Percentiles rank a stretch among this genome's conserved stretches.
These are phyloP conservation scores for Puccinia hordei DNA, from an alignment of 1,284 basidiomycete species.

Conservation along the genomic window DNA sequence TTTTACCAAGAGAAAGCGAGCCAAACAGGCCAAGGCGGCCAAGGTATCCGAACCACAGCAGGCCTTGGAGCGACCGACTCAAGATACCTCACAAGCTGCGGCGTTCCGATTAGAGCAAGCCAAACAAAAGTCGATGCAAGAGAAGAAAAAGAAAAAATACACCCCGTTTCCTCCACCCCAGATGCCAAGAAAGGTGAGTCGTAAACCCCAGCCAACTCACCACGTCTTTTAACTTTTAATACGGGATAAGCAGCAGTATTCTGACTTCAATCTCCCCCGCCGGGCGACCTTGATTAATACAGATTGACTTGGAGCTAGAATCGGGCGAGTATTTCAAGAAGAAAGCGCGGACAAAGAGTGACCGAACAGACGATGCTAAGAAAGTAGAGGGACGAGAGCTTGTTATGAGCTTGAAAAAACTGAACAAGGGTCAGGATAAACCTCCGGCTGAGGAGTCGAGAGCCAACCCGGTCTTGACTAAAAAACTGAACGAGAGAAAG, in stretches of 20 bases:
- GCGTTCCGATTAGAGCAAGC: slow-evolving; percentile 34
- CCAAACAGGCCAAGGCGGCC: slow-evolving; percentile 80
- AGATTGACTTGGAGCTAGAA: slow-evolving; percentile 91
- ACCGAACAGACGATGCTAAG: background rate
- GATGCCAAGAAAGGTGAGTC: slow-evolving; percentile 77
- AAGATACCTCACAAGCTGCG: slow-evolving; percentile 50
- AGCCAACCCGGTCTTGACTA: slow-evolving; percentile 4
- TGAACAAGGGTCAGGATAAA: background rate
- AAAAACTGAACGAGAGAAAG: slow-evolving; percentile 21
- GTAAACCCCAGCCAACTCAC: background rate
- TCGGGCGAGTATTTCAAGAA: slow-evolving; percentile 98
- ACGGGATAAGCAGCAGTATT: too few species aligned
- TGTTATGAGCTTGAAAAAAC: slow-evolving; percentile 14
- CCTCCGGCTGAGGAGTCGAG: background rate
- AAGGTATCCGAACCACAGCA: slow-evolving; percentile 7
- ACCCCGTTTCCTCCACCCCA: slow-evolving; percentile 98
- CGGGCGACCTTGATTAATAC: background rate
- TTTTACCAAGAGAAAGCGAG: slow-evolving; percentile 87
- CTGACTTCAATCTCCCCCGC: background rate
- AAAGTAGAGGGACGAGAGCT: slow-evolving; percentile 14
- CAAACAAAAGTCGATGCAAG: slow-evolving; percentile 60
- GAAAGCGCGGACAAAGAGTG: slow-evolving; percentile 44
- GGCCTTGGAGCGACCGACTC: slow-evolving; percentile 69
- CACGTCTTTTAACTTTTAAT: background rate
- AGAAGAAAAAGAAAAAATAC: slow-evolving; percentile 79